Base-by-base conservation (phyloP, 768 basidiomycete genomes). In the Hericium coralloides region DNA sequence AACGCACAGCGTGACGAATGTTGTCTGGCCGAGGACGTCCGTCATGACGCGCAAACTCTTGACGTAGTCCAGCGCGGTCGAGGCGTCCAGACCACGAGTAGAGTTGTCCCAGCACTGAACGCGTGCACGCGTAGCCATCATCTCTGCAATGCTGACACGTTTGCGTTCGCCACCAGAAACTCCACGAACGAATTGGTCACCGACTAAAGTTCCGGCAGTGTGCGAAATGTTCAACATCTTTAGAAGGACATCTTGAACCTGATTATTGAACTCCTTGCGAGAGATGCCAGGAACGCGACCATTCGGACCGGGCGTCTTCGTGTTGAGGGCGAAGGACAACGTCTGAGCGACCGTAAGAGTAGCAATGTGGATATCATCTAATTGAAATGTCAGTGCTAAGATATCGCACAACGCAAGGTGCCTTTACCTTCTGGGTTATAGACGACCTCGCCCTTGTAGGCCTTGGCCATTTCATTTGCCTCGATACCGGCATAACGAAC, bases 21-120 rank as follows among this genome's bases (percentile, higher is more conserved):
- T 90, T 2, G 89, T 87, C 69, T 85, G 84, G 7, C 84, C 81
- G 17, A 86, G 76, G n/a, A 91, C 72, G 65, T 95, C 92, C 17
- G 93, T 93, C 77, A 90, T 83, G 38, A 91, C 74, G 17, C 92
- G 79, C 54, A 95, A 71, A 43, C 84, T 83, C 69, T 83, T 89
- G 56, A 80, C 82, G 63, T 90, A 95, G 66, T 95, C 93, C 50
- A 93, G 75, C 2, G 92, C 92, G 7, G 92, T 95, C 2, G 89
- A 90, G 0, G 92, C 89, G 60, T 92, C 89, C 52, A 91, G 73
- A 17, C 90, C 89, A 51, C 87, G 76, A 2, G 90, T 92, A 0
- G 85, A 85, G 68, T 88, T 92, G 67, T 92, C 89, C 85, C 89
- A 92, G 60, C 83, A 84, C 62, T 91, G 85, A 7, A 92, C 79